A percentile compares a stretch with the other conserved stretches of the same genome.
Evolutionary conservation across 1,284 basidiomycete species (phyloP).

Genomic region (Singerocomus inundabilis): DNA sequence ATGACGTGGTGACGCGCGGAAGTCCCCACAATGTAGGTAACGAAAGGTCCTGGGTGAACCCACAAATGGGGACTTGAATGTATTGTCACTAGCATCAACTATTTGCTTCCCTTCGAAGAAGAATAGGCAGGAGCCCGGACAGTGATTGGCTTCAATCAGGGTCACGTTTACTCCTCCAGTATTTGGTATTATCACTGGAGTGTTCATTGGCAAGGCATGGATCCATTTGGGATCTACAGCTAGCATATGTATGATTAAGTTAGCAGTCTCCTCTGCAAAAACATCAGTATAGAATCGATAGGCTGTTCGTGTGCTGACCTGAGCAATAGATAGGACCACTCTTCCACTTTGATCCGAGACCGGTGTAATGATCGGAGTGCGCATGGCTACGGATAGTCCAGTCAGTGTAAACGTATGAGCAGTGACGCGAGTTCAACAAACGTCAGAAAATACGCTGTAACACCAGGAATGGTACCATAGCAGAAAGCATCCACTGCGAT

Average conservation of each 20-base stretch:
- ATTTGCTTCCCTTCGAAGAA: constrained; percentile 93
- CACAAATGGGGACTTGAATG: constrained; percentile 67
- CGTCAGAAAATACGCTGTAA: constrained; percentile 90
- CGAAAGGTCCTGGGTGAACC: constrained; percentile 74
- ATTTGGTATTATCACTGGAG: constrained; percentile 71
- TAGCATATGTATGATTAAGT: constrained; percentile 87
- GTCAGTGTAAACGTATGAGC: constrained; percentile 10
- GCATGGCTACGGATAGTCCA: constrained; percentile 62
- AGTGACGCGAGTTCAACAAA: constrained; percentile 28
- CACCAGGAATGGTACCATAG: constrained; percentile 86
- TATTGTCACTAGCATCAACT: constrained; percentile 79
- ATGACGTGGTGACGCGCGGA: constrained; percentile 84
- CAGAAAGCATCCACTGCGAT: constrained; percentile 95
- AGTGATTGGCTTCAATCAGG: constrained; percentile 97
- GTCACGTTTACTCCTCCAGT: constrained; percentile 89
- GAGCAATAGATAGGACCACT: constrained; percentile 96
- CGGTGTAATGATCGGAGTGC: constrained; percentile 94
- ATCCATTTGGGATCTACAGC: constrained; percentile 88
- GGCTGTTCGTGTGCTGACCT: constrained; percentile 25
- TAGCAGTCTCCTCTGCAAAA: constrained; percentile 66
- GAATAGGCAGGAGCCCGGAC: constrained; percentile 92
- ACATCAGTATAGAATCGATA: neutral
- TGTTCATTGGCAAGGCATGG: constrained; percentile 80
- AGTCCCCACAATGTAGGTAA: constrained; percentile 96
- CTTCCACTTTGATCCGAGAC: constrained; percentile 83